Percentiles rank a stretch among this genome's conserved stretches.
phyloP scores from a whole-genome alignment of 2,329 filamentous ascomycete species.

The Domatiomyces catenatus region DNA sequence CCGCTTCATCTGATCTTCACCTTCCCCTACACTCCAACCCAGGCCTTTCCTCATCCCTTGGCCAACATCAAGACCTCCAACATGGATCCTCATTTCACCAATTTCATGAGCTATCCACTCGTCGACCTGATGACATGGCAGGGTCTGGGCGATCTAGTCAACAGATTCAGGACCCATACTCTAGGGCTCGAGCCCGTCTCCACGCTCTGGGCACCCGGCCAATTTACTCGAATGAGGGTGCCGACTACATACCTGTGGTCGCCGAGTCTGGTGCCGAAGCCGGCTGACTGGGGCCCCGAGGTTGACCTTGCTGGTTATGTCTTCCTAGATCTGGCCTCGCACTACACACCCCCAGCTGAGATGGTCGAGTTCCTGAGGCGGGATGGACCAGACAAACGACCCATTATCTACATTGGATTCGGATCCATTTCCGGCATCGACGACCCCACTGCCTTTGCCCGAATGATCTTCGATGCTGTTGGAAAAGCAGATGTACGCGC shows the following conservation, averaged over 20 bases:
- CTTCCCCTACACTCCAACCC: slow-evolving; percentile 59
- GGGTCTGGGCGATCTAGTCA: slow-evolving; percentile 58
- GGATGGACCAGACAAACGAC: slow-evolving; percentile 12
- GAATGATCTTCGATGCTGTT: slow-evolving; percentile 24
- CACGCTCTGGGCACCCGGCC: slow-evolving; percentile 60
- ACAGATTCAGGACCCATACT: slow-evolving; percentile 54
- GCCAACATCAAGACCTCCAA: slow-evolving; percentile 60
- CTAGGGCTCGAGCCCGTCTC: slow-evolving; percentile 58
- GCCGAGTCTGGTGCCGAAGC: slow-evolving; percentile 35
- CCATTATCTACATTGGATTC: slow-evolving; percentile 24
- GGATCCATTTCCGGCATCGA: slow-evolving; percentile 25
- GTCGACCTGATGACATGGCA: slow-evolving; percentile 54
- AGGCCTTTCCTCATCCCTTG: slow-evolving; percentile 57
- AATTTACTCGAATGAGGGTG: slow-evolving; percentile 56
- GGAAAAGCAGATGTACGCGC: slow-evolving; percentile 22
- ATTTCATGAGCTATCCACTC: slow-evolving; percentile 66
- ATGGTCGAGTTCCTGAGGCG: slow-evolving; percentile 20
- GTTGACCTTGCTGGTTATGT: slow-evolving; percentile 41
- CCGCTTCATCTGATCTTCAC: slow-evolving; percentile 24
- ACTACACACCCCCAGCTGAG: slow-evolving; percentile 28
- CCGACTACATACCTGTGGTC: slow-evolving; percentile 59
- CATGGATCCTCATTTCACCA: slow-evolving; percentile 56
- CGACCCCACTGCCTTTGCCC: slow-evolving; percentile 22
- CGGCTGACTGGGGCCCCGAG: slow-evolving; percentile 39
- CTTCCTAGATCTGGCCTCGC: slow-evolving; percentile 35